Evolutionary conservation across 192 early-diverging fungal genomes (phyloP).

Genomic region (Coemansia erecta): DNA sequence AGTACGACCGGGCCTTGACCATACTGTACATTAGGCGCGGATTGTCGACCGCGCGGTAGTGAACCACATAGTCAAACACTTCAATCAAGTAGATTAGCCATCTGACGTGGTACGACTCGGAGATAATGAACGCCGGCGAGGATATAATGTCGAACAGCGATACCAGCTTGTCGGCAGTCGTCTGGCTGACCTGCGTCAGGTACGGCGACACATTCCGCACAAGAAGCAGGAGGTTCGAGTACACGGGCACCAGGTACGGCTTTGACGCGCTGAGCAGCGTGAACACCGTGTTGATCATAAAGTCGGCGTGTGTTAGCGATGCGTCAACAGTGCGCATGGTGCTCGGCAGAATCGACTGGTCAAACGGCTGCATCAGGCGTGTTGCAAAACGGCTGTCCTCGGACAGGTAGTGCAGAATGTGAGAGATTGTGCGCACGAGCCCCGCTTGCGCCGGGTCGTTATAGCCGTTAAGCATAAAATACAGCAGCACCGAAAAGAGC

Average conservation of each 20-base stretch:
- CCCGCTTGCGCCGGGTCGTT: conserved; percentile 55
- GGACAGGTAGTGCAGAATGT: conserved; percentile 55
- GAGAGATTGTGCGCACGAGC: conserved; percentile 64
- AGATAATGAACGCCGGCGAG: conserved; percentile 74
- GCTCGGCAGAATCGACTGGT: conserved; percentile 54
- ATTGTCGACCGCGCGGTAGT: conserved; percentile 83
- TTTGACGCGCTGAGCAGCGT: conserved; percentile 73
- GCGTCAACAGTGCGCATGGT: conserved; percentile 61
- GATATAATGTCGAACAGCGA: conserved; percentile 74
- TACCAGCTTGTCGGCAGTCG: conserved; percentile 71
- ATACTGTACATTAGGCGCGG: conserved; percentile 77
- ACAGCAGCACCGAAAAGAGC: conserved; percentile 42
- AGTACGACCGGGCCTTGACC: conserved; percentile 68
- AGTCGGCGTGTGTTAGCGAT: conserved; percentile 73
- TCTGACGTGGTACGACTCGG: conserved; percentile 74
- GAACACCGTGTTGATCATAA: conserved; percentile 78
- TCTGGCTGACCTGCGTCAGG: conserved; percentile 68
- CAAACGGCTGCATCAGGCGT: conserved; percentile 51
- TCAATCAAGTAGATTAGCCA: conserved; percentile 75
- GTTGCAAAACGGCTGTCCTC: conserved; percentile 49
- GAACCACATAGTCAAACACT: conserved; percentile 77
- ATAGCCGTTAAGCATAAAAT: conserved; percentile 51
- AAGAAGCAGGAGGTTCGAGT: conserved; percentile 75
- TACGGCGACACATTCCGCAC: conserved; percentile 82
- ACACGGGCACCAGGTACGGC: conserved; percentile 62